These are phyloP conservation scores for Talaromyces sp. DNA, from an alignment of 2,329 filamentous ascomycete species.

Conservation along the genomic window DNA sequence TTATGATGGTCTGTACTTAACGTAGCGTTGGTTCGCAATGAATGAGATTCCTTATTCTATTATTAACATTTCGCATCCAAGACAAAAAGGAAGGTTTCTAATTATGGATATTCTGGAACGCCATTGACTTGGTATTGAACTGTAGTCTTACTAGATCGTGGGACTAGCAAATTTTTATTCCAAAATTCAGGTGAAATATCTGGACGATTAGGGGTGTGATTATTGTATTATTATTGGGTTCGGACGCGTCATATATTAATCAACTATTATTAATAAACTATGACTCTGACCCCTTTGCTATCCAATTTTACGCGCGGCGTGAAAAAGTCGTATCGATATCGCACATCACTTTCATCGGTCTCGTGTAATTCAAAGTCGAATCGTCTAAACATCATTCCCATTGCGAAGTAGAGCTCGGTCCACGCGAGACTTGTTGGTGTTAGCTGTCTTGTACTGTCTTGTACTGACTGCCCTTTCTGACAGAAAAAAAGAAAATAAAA, in stretches of 20 bases:
- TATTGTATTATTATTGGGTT: neutral
- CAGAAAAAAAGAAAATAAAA: neutral
- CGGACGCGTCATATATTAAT: neutral
- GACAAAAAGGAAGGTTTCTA: neutral
- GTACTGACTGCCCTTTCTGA: neutral
- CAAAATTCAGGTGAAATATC: neutral
- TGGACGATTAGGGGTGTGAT: neutral
- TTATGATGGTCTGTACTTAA: neutral
- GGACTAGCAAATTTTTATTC: neutral
- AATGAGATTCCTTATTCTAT: neutral
- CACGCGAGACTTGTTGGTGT: slow-evolving; percentile 27
- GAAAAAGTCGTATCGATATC: slow-evolving; percentile 8
- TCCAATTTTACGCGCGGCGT: slow-evolving; percentile 20
- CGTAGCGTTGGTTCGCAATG: neutral
- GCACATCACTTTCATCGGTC: slow-evolving; percentile 9
- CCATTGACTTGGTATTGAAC: neutral
- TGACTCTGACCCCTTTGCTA: slow-evolving; percentile 21
- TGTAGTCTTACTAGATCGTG: neutral
- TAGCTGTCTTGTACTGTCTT: neutral
- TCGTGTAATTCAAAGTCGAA: slow-evolving; percentile 11
- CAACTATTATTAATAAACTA: slow-evolving; percentile 11
- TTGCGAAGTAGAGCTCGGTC: slow-evolving; percentile 27
- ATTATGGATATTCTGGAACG: neutral
- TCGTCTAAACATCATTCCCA: slow-evolving; percentile 11
- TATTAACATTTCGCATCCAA: neutral